Evolutionary conservation across 2,329 filamentous ascomycete genomes (phyloP).

Genomic region (Leptographium lundbergii): DNA sequence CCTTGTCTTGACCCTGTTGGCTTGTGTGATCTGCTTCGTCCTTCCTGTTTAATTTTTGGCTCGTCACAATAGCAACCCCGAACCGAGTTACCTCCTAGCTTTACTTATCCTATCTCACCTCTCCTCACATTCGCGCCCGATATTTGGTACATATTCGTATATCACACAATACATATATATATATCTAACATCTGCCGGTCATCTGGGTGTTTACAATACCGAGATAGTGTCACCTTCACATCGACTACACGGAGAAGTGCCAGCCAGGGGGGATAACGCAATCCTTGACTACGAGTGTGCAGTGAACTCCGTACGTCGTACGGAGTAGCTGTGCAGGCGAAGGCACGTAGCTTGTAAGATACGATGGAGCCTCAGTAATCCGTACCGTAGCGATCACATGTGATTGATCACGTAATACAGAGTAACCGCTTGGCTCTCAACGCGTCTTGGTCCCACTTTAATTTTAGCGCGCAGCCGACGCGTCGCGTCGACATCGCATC

Average conservation of each 20-base stretch:
- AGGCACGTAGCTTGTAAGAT: too few species aligned
- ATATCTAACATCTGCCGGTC: too few species aligned
- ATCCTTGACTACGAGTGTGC: too few species aligned
- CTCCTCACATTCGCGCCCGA: background rate
- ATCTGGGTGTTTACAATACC: too few species aligned
- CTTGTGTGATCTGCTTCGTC: background rate
- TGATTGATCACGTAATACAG: background rate
- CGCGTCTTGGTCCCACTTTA: background rate
- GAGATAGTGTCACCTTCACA: too few species aligned
- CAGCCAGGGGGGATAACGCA: too few species aligned
- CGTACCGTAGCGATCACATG: background rate
- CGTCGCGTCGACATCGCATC: background rate
- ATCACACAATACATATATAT: too few species aligned
- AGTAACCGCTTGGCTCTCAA: background rate
- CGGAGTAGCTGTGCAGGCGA: too few species aligned
- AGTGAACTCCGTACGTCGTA: too few species aligned
- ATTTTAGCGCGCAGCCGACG: background rate
- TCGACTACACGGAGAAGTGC: too few species aligned
- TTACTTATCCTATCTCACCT: background rate
- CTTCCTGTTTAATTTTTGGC: background rate
- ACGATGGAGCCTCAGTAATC: too few species aligned
- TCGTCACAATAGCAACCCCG: background rate
- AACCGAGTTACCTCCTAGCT: background rate
- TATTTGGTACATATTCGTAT: background rate
- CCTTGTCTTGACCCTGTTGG: background rate